These are phyloP conservation scores for Abrus pulchellus DNA, from an alignment of 306 rosid species.

Conservation along the genomic window DNA sequence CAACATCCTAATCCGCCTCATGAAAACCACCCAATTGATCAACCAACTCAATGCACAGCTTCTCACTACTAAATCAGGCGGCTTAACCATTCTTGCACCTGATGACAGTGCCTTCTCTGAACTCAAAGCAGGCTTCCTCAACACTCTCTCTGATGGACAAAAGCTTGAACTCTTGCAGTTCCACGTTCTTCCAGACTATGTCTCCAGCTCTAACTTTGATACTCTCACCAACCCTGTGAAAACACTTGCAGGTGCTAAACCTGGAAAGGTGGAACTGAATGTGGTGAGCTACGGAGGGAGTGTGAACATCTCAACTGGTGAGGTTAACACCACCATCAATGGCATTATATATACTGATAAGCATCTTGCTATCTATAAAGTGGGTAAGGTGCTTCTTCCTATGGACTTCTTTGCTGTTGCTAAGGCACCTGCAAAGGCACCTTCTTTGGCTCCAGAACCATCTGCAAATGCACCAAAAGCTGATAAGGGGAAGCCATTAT, in stretches of 20 bases:
- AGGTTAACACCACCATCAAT: slow-evolving; percentile 55
- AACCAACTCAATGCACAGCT: slow-evolving; percentile 60
- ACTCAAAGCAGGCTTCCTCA: slow-evolving; percentile 63
- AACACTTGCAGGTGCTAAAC: slow-evolving; percentile 59
- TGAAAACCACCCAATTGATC: slow-evolving; percentile 58
- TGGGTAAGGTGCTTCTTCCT: slow-evolving; percentile 60
- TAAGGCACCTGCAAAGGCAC: slow-evolving; percentile 40
- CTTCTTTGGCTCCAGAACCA: slow-evolving; percentile 36
- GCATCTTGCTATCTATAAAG: slow-evolving; percentile 59
- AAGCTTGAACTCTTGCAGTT: slow-evolving; percentile 62
- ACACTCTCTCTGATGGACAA: slow-evolving; percentile 48
- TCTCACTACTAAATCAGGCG: slow-evolving; percentile 47
- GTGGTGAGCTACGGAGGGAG: slow-evolving; percentile 58
- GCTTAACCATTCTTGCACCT: slow-evolving; percentile 57
- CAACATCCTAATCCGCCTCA: slow-evolving; percentile 53
- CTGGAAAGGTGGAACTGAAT: slow-evolving; percentile 52
- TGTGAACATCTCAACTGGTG: slow-evolving; percentile 61
- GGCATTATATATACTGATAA: slow-evolving; percentile 59
- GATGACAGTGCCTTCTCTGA: slow-evolving; percentile 54
- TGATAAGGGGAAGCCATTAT: slow-evolving; percentile 38
- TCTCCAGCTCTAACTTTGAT: slow-evolving; percentile 59
- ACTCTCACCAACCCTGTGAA: slow-evolving; percentile 60
- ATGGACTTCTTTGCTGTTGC: slow-evolving; percentile 52
- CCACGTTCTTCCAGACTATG: slow-evolving; percentile 52
- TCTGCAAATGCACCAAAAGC: slow-evolving; percentile 37